Evolutionary conservation across 2,329 filamentous ascomycete genomes (phyloP).

Genomic region (Mariannaea sp.): DNA sequence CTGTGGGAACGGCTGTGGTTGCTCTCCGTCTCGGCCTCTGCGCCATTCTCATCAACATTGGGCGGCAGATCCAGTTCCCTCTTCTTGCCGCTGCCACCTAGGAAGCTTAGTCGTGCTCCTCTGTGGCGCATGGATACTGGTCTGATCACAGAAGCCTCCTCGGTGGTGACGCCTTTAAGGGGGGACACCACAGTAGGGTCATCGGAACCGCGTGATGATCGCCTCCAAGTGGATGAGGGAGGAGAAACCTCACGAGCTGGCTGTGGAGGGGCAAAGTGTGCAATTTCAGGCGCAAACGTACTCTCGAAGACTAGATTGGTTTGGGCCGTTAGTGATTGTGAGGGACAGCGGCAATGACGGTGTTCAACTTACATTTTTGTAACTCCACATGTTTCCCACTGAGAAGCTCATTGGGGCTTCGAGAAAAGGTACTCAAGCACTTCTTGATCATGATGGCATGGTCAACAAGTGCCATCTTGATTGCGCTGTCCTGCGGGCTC

Average conservation of each 20-base stretch:
- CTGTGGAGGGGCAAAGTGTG: conserved; percentile 61
- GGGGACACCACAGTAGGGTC: conserved; percentile 43
- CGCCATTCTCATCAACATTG: conserved; percentile 39
- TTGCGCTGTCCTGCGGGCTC: conserved; percentile 71
- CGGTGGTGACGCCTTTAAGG: conserved; percentile 46
- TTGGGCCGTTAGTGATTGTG: conserved; percentile 26
- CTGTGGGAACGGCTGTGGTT: conserved; percentile 39
- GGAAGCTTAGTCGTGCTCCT: conserved; percentile 61
- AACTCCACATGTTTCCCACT: conserved; percentile 63
- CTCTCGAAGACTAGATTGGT: conserved; percentile 61
- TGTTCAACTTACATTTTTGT: conserved; percentile 61
- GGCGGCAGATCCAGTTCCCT: conserved; percentile 45
- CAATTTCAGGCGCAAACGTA: conserved; percentile 69
- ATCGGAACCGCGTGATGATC: conserved; percentile 53
- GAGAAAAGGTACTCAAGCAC: conserved; percentile 72
- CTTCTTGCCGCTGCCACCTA: conserved; percentile 58
- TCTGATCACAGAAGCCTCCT: conserved; percentile 56
- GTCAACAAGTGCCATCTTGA: conserved; percentile 85
- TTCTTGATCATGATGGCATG: conserved; percentile 88
- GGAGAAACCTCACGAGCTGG: conserved; percentile 49
- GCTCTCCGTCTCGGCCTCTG: conserved; percentile 42
- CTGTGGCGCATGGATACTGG: conserved; percentile 58
- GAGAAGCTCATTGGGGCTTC: conserved; percentile 64
- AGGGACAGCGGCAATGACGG: neutral
- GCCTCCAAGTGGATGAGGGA: conserved; percentile 52